A percentile compares a stretch with the other conserved stretches of the same genome.
Conservation (phyloP, 495 filamentous ascomycete species). For the Aspergillus baeticus region DNA sequence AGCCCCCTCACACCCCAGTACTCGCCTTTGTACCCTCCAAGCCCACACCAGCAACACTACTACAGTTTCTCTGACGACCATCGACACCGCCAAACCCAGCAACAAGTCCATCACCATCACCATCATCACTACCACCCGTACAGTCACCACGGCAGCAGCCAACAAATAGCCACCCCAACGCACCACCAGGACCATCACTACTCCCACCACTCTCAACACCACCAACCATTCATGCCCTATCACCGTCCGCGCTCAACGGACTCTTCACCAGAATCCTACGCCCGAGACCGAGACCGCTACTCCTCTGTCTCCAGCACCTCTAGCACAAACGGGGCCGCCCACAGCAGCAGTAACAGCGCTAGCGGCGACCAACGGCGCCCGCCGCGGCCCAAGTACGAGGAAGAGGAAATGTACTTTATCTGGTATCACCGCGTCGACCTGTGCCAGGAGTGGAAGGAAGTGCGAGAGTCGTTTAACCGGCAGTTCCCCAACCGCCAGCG, state of each 20-base stretch:
- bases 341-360: neutral
- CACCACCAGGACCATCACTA: constrained; percentile 6
- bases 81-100: neutral
- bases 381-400: constrained; percentile 49
- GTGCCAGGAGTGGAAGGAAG: constrained; percentile 51
- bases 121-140: constrained; percentile 16
- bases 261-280: constrained; percentile 37
- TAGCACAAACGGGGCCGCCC: constrained; percentile 14
- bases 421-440: constrained; percentile 57
- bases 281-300: constrained; percentile 42
- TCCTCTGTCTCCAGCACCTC: constrained; percentile 45
- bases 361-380: constrained; percentile 34
- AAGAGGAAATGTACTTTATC: constrained; percentile 55
- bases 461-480: constrained; percentile 48
- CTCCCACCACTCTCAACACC: constrained; percentile 4
- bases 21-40: constrained; percentile 31
- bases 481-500: constrained; percentile 47
- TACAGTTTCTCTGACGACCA: constrained; percentile 23
- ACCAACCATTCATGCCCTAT: constrained; percentile 22
- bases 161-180: constrained; percentile 13
- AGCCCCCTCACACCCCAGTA: constrained; percentile 22
- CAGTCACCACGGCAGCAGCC: neutral
- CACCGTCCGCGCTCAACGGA: constrained; percentile 26
- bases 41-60: constrained; percentile 32
- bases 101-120: neutral